Conservation (phyloP, 2,329 filamentous ascomycete genomes). For the Macrophomina phaseolina region DNA sequence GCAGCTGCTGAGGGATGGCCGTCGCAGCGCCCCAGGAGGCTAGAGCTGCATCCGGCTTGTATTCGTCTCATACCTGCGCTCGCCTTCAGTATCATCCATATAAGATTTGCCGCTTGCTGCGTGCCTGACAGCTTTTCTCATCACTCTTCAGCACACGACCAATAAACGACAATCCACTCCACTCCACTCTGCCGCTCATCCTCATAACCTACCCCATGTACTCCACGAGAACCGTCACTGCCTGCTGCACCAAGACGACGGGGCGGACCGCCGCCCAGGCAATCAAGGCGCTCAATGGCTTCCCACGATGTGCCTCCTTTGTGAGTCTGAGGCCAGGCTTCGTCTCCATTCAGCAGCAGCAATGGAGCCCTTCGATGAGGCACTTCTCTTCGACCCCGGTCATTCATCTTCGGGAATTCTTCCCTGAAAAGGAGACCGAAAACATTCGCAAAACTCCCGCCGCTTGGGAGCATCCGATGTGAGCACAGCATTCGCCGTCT, state of each 20-base stretch:
- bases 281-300: constrained; percentile 37
- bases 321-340: constrained; percentile 33
- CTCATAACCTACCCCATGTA: constrained; percentile 19
- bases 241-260: constrained; percentile 6
- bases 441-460: constrained; percentile 53
- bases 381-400: constrained; percentile 49
- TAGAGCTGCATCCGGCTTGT: constrained; percentile 16
- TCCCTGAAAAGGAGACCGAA: constrained; percentile 52
- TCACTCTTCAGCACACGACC: background rate
- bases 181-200: background rate
- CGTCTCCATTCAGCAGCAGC: constrained; percentile 34
- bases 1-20: background rate
- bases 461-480: constrained; percentile 57
- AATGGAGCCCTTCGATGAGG: constrained; percentile 36
- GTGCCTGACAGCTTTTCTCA: background rate
- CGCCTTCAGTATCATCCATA: constrained; percentile 12
- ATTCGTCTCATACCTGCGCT: constrained; percentile 9
- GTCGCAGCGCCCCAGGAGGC: background rate
- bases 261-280: constrained; percentile 16
- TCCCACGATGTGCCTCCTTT: constrained; percentile 25
- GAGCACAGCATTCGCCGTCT: constrained; percentile 24
- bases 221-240: constrained; percentile 19
- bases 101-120: constrained; percentile 14
- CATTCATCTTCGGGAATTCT: constrained; percentile 51
- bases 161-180: background rate